Evolutionary conservation across 768 basidiomycete species (phyloP).

Genomic region (Pholiota conissans): DNA sequence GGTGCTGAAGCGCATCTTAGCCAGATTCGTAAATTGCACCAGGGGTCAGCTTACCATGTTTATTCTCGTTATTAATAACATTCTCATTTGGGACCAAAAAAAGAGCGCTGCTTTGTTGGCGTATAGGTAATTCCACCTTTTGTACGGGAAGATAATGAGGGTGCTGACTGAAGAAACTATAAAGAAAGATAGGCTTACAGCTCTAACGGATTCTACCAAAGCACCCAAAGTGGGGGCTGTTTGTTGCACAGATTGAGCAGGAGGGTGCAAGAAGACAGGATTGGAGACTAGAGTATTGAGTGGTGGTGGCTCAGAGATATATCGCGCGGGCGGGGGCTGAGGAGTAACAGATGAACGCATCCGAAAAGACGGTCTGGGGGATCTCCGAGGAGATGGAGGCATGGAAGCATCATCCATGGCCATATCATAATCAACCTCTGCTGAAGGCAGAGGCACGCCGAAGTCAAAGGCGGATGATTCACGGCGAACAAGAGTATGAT

Average conservation of each 20-base stretch:
- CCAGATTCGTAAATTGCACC: constrained; percentile 1
- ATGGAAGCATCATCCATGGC: constrained; percentile 46
- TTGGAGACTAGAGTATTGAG: constrained; percentile 59
- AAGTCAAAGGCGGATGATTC: constrained; percentile 46
- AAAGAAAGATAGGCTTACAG: constrained; percentile 40
- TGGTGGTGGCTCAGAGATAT: constrained; percentile 71
- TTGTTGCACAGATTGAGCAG: constrained; percentile 29
- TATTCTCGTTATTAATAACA: constrained; percentile 25
- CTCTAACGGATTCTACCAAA: constrained; percentile 56
- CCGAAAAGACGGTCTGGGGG: constrained; percentile 52
- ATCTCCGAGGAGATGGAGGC: constrained; percentile 37
- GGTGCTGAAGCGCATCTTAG: constrained; percentile 36
- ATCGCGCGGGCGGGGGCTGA: constrained; percentile 48
- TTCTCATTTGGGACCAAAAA: constrained; percentile 42
- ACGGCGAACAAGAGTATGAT: constrained; percentile 33
- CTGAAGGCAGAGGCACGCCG: constrained; percentile 22
- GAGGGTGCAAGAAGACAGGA: constrained; percentile 70
- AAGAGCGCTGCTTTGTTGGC: constrained; percentile 56
- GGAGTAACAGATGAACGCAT: constrained; percentile 74
- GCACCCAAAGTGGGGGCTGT: constrained; percentile 55
- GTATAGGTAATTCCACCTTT: constrained; percentile 49
- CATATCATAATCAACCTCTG: constrained; percentile 36
- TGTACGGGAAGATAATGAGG: constrained; percentile 4
- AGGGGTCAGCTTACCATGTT: constrained; percentile 24
- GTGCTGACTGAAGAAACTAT: constrained; percentile 3